Base-by-base conservation (phyloP, 2,329 filamentous ascomycete genomes). In the Xylogone sp. region DNA sequence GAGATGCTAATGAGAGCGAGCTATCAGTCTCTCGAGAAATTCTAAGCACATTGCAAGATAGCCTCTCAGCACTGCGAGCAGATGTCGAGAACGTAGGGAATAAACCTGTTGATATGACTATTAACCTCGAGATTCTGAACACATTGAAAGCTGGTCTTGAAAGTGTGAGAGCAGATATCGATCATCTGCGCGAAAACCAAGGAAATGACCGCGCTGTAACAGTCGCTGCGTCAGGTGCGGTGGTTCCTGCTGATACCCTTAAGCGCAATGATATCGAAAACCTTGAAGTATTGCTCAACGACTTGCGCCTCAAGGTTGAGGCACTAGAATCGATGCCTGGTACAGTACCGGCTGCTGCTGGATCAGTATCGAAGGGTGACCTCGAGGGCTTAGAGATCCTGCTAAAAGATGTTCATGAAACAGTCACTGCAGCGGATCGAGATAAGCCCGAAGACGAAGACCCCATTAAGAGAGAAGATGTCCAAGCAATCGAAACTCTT, bases 91-190 rank as follows among this genome's bases (percentile, higher is more conserved):
- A 77, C 63, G 78, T 94, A 16, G 76, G 83, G 20, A 85, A 93
- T 65, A 94, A 90, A 70, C 88, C 91, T 4, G 74, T 83, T 0
- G 91, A 96, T 61, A 79, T 93, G 68, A 92, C 87, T 1, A 85
- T 90, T 52, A 93, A 88, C 53, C 89, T 96, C 57, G 91, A 97
- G 69, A 92, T 97, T 48, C 76, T 97, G 1, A 89, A 96, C 53
- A 90, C 89, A 0, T 77, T 97, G 51, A 95, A 88, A 66, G 79
- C 84, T n/a, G 92, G 91, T 0, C 75, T 97, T 8, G 84, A 87
- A 43, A 80, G 79, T 39, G 78, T 97, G 16, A 84, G 85, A 49
- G 78, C 81, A 2, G 92, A 97, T 46, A 88, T 97, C 57, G 87
- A 91, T 51, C 77, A 78, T 19, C 76, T 97, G 39, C 87, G 88